Evolutionary conservation across 257 asterid genomes (phyloP).

Genomic region (Pogostemon cablin): DNA sequence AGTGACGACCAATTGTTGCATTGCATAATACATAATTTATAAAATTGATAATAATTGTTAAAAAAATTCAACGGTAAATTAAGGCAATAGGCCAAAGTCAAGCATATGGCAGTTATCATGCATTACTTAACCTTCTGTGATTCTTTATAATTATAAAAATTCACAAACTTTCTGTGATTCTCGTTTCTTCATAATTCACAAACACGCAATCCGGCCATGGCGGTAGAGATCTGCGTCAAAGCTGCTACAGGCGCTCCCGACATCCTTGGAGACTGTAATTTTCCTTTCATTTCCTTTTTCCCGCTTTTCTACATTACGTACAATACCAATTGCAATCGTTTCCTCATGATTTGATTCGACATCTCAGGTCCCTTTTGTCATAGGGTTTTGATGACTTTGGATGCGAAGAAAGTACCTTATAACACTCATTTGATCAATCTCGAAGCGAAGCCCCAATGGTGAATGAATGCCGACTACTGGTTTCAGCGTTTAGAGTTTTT

Average conservation of each 20-base stretch:
- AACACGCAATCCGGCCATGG: constrained; percentile 44
- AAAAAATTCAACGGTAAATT: no score
- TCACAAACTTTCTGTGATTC: neutral
- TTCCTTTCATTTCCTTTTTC: neutral
- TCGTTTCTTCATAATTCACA: neutral
- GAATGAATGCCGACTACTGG: neutral
- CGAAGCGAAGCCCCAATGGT: constrained; percentile 75
- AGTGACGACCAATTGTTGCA: no score
- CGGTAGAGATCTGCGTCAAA: constrained; percentile 69
- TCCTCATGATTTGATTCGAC: constrained; percentile 16
- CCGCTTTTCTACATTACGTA: neutral
- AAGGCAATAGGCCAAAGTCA: no score
- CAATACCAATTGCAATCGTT: neutral
- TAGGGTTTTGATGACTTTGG: constrained; percentile 68
- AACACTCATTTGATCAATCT: constrained; percentile 56
- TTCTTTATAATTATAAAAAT: no score
- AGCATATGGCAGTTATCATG: no score
- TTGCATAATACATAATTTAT: no score
- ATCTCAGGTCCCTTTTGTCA: constrained; percentile 73
- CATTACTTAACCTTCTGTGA: no score
- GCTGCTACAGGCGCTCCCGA: constrained; percentile 69
- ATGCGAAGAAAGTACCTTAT: constrained; percentile 69
- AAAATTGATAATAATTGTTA: no score
- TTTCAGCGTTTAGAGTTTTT: neutral
- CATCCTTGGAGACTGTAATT: constrained; percentile 68